Conservation (phyloP, 1,139 yeast species). For the Blastobotrys indianensis region DNA sequence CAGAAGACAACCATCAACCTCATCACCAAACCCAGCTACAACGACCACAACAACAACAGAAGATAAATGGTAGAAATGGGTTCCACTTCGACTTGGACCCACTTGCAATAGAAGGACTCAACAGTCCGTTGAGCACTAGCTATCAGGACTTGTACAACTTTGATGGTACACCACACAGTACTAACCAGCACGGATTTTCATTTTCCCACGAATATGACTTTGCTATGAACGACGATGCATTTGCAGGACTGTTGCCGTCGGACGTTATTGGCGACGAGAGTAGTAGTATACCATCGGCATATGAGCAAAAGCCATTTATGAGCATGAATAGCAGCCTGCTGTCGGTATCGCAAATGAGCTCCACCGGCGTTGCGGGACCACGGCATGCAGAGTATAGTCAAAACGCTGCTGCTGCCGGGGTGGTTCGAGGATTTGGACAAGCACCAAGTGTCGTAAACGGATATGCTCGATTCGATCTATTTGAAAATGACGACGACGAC, state of each 20-base stretch:
- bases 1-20: neutral
- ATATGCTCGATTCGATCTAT: slow-evolving; percentile 23
- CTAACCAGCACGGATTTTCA: neutral
- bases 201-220: neutral
- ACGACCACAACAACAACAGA: neutral
- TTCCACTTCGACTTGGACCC: slow-evolving; percentile 30
- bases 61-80: slow-evolving; percentile 16
- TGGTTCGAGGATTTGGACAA: too few relatives aligned
- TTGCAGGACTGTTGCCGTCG: slow-evolving; percentile 13
- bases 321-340: too few relatives aligned
- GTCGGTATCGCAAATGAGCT: neutral
- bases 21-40: neutral
- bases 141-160: slow-evolving; percentile 8
- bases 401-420: neutral
- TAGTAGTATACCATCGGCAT: too few relatives aligned
- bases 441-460: neutral
- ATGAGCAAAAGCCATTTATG: too few relatives aligned
- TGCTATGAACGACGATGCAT: slow-evolving; percentile 10
- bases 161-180: neutral
- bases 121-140: slow-evolving; percentile 16
- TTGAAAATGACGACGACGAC: slow-evolving; percentile 21
- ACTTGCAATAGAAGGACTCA: slow-evolving; percentile 29
- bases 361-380: neutral
- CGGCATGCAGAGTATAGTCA: neutral
- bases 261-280: neutral